Percentiles rank a stretch among this genome's conserved stretches.
Evolutionary conservation across 495 filamentous ascomycete species (phyloP).

Genomic region (Podospora pseudoanserina): DNA sequence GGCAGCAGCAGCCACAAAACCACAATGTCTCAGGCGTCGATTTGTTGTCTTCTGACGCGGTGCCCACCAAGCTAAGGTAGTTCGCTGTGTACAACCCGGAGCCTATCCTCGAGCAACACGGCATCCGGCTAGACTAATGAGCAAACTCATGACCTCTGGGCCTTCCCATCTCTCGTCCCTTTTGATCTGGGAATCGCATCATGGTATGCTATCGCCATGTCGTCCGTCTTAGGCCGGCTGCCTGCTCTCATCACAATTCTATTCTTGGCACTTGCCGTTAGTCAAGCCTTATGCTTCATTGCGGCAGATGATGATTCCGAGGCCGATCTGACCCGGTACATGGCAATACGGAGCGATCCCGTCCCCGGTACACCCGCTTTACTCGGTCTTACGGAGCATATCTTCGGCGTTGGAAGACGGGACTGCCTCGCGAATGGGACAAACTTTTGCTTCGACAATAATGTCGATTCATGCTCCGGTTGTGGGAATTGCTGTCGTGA

Average conservation of each 20-base stretch:
- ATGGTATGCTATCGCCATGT: constrained; percentile 22
- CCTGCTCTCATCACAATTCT: constrained; percentile 5
- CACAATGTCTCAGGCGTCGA: constrained; percentile 14
- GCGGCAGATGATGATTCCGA: background rate
- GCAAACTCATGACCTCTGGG: background rate
- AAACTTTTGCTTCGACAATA: constrained; percentile 34
- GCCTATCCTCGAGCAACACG: constrained; percentile 9
- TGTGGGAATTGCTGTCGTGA: constrained; percentile 32
- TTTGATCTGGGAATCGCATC: constrained; percentile 5
- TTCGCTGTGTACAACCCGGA: constrained; percentile 6
- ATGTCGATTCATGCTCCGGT: constrained; percentile 24
- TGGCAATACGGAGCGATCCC: constrained; percentile 16
- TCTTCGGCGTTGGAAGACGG: constrained; percentile 20
- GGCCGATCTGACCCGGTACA: background rate
- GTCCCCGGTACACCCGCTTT: constrained; percentile 22
- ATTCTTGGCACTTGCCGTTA: background rate
- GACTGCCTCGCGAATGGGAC: constrained; percentile 34
- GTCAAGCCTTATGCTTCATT: constrained; percentile 1
- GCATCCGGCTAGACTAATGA: constrained; percentile 1
- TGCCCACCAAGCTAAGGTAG: constrained; percentile 5
- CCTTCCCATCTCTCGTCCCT: background rate
- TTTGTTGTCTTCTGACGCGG: constrained; percentile 19
- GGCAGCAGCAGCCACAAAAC: constrained; percentile 11
- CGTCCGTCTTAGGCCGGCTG: constrained; percentile 11
- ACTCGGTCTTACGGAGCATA: constrained; percentile 14